phyloP scores from a whole-genome alignment of 208 protist genomes.

The Lotmaria passim region DNA sequence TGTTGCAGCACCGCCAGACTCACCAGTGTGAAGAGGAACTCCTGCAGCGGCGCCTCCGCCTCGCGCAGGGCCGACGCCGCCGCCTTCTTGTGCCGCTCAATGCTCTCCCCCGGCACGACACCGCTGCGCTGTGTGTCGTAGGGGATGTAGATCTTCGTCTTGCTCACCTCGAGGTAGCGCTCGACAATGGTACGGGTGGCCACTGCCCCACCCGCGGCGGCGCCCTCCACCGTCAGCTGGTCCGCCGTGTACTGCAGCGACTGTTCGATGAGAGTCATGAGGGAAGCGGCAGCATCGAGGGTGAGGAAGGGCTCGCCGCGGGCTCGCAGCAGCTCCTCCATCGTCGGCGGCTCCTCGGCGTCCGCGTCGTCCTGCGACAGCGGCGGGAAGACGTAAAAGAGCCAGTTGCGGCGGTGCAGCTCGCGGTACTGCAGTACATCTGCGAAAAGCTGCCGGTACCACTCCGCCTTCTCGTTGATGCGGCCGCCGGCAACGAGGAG shows the following conservation, averaged over 20 bases:
- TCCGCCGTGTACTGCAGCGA: slow-evolving; percentile 38
- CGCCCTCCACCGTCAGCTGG: slow-evolving; percentile 24
- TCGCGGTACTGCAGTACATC: slow-evolving; percentile 53
- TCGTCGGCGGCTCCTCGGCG: slow-evolving; percentile 34
- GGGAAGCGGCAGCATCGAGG: slow-evolving; percentile 6
- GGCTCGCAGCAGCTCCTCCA: slow-evolving; percentile 35
- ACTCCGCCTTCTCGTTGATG: slow-evolving; percentile 44
- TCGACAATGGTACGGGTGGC: slow-evolving; percentile 39
- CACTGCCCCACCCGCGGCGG: slow-evolving; percentile 1
- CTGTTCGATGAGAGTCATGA: slow-evolving; percentile 27
- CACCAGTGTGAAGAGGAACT: slow-evolving; percentile 41
- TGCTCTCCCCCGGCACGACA: slow-evolving; percentile 34
- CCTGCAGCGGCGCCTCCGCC: slow-evolving; percentile 28
- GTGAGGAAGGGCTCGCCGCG: slow-evolving; percentile 6
- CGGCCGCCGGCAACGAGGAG: slow-evolving; percentile 41
- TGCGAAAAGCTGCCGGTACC: slow-evolving; percentile 44
- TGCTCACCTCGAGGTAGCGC: slow-evolving; percentile 45
- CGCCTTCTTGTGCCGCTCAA: slow-evolving; percentile 26
- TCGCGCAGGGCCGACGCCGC: slow-evolving; percentile 30
- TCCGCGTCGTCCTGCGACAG: slow-evolving; percentile 10
- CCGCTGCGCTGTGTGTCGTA: slow-evolving; percentile 45
- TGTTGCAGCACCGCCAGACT: slow-evolving; percentile 28
- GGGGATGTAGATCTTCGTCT: slow-evolving; percentile 47
- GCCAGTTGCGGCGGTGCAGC: slow-evolving; percentile 46
- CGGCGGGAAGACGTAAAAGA: slow-evolving; percentile 57